These are phyloP conservation scores for Atalantia buxifolia DNA, from an alignment of 345 rosid genomes.

Conservation along the genomic window DNA sequence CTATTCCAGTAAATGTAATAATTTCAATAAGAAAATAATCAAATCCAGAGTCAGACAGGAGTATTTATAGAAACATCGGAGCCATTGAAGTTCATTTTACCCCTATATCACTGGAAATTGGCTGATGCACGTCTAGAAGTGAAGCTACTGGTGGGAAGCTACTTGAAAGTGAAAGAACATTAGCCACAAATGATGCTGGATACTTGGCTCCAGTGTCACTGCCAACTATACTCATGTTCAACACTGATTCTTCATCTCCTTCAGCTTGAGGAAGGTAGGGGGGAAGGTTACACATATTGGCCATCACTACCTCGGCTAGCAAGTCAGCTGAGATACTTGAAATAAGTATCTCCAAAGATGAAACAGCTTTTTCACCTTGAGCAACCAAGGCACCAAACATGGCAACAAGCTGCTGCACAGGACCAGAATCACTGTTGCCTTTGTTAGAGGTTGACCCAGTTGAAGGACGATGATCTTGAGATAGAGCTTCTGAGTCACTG, in stretches of 20 bases:
- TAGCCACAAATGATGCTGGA: constrained; percentile 67
- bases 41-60: not conserved
- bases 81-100: constrained; percentile 17
- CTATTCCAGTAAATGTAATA: constrained; percentile 24
- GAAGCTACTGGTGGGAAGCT: constrained; percentile 75
- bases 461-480: constrained; percentile 45
- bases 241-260: constrained; percentile 51
- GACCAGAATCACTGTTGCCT: constrained; percentile 56
- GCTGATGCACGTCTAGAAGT: constrained; percentile 33
- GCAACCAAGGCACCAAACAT: constrained; percentile 96
- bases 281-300: constrained; percentile 85
- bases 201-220: constrained; percentile 63
- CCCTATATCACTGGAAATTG: constrained; percentile 36
- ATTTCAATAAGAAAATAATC: constrained; percentile 10
- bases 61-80: not conserved
- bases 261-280: constrained; percentile 40
- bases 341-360: constrained; percentile 84
- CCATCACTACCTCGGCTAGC: constrained; percentile 95
- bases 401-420: constrained; percentile 89
- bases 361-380: constrained; percentile 92
- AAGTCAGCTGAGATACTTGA: constrained; percentile 89
- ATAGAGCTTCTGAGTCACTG: constrained; percentile 51
- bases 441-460: constrained; percentile 38
- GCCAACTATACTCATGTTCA: constrained; percentile 64
- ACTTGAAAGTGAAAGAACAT: constrained; percentile 74